Conservation (phyloP, 1,139 yeast genomes). For the Trichomonascaceae sp. region DNA sequence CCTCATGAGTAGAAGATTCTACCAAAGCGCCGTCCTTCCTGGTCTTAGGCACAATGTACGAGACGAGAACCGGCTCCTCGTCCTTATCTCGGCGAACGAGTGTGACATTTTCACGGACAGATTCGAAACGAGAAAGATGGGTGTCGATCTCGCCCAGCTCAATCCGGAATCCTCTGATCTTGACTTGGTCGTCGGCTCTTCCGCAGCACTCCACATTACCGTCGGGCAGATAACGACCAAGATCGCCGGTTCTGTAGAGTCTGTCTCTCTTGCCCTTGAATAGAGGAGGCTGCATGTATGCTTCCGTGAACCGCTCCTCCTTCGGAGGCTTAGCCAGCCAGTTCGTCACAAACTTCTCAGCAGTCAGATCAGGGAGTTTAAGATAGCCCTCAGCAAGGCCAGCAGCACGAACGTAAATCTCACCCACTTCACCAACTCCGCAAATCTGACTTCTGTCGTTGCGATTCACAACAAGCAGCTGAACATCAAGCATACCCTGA, state of each 20-base stretch:
- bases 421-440: constrained; percentile 98
- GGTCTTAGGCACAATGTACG: constrained; percentile 84
- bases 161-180: constrained; percentile 95
- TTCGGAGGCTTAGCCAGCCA: constrained; percentile 43
- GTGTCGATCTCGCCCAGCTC: constrained; percentile 98
- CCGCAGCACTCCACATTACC: constrained; percentile 98
- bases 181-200: constrained; percentile 97
- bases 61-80: constrained; percentile 81
- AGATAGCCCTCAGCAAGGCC: constrained; percentile 96
- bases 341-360: constrained; percentile 73
- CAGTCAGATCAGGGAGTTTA: constrained; percentile 78
- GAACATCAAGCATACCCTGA: constrained; percentile 92
- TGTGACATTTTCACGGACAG: constrained; percentile 84
- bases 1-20: constrained; percentile 29
- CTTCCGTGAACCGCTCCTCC: not conserved
- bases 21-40: constrained; percentile 27
- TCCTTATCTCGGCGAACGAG: constrained; percentile 87
- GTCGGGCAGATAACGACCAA: constrained; percentile 91
- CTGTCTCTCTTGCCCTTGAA: constrained; percentile 89
- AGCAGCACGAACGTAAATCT: constrained; percentile 94
- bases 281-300: constrained; percentile 41
- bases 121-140: constrained; percentile 82
- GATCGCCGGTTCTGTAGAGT: constrained; percentile 90
- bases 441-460: constrained; percentile 78
- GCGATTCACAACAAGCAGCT: constrained; percentile 84